Evolutionary conservation across 257 asterid genomes (phyloP), one percentile per base, ranked within the genome.

Genomic region (Jaltomata sinuosa): DNA sequence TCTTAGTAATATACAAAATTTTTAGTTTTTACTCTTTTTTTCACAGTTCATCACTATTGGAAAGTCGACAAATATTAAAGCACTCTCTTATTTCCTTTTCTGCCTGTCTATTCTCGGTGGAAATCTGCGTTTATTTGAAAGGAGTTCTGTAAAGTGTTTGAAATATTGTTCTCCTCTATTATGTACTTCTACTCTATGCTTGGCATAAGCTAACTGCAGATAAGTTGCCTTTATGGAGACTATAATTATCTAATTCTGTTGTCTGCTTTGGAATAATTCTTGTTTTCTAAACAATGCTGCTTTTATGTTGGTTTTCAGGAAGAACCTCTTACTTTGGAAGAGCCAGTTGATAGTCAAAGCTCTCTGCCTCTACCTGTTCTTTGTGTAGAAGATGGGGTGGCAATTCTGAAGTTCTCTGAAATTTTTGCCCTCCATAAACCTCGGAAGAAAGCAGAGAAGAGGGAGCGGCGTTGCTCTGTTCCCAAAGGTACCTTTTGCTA

Each of bases 361-460:
- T 87, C 98, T 83, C 83, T 96, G 57, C 89, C 94, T 80, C 94
- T 97, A 79, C 99, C 99, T 85, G 87, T 97, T 86, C 98, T 97
- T 85, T 95, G 92, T 83, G 89, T 91, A 45, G 98, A 97, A 86
- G 98, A 97, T 85, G 99, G 98, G 45, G 85, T 85, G 89, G 95
- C 90, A 61, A 95, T 97, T 85, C 87, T 97, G 54, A 92, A 96
- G 54, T 97, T 97, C 91, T 97, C 99, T 74, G 98, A 97, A 88
- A 94, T 97, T 86, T 97, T 97, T 80, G 97, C 98, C 85, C 91
- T 97, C 79, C 91, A 89, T 34, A 91, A 93, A 85, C 96, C 98
- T 62, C 72, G 86, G 76, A 95, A 89, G 86, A 88, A 90, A 86
- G 87, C 91, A 38, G 87, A 90, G 83, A 97, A 94, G 91, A 91